Conservation (phyloP, 2,329 filamentous ascomycete genomes). For the Colletotrichum noveboracense region DNA sequence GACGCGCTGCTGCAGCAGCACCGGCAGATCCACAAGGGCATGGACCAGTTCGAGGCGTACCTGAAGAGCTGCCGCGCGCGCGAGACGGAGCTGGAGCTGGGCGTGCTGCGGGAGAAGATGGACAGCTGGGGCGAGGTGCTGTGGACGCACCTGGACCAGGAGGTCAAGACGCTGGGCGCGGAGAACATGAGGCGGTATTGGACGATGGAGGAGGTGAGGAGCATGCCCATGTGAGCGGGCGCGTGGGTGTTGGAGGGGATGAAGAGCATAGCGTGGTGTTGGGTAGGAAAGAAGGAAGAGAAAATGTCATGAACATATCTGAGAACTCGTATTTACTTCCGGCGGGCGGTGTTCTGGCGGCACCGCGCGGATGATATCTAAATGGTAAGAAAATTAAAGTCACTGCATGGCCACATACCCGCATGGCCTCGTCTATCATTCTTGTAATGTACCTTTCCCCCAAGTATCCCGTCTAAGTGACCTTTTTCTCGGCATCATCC, state of each 20-base stretch:
- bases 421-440: not conserved
- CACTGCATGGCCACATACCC: not conserved
- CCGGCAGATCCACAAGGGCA: constrained; percentile 76
- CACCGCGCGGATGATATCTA: not conserved
- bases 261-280: not conserved
- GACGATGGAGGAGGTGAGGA: constrained; percentile 75
- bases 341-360: not conserved
- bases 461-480: not conserved
- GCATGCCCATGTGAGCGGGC: constrained; percentile 66
- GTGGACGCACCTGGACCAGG: constrained; percentile 84
- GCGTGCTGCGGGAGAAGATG: constrained; percentile 72
- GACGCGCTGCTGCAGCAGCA: constrained; percentile 77
- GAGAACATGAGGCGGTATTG: constrained; percentile 90
- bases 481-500: not conserved
- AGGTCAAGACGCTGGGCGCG: constrained; percentile 78
- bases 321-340: not conserved
- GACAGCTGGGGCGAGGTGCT: constrained; percentile 80
- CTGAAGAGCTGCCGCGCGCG: constrained; percentile 69
- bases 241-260: not conserved
- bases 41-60: constrained; percentile 72
- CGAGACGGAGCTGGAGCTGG: constrained; percentile 63
- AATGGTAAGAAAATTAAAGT: not conserved
- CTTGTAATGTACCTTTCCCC: not conserved
- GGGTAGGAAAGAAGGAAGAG: not conserved
- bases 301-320: constrained; percentile 2